A percentile compares a stretch with the other conserved stretches of the same genome.
These are phyloP conservation scores for Globisporangium megalacanthum DNA, from an alignment of 352 stramenopile species.

Conservation along the genomic window DNA sequence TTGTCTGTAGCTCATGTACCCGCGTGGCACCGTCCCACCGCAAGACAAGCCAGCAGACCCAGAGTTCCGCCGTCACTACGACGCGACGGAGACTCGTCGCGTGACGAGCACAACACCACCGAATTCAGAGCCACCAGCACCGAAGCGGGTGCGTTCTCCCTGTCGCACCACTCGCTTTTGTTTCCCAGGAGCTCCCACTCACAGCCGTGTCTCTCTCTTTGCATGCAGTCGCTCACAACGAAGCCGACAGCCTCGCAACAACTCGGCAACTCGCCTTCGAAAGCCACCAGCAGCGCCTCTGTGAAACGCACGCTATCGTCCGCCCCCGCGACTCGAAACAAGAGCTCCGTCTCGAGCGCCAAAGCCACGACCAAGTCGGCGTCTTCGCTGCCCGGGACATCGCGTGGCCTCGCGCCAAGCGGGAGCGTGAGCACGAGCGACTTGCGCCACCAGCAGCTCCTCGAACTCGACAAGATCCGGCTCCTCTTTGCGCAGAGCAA, in stretches of 20 bases:
- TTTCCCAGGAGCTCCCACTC: neutral
- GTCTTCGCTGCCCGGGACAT: neutral
- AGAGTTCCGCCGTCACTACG: slow-evolving; percentile 49
- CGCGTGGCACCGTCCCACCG: slow-evolving; percentile 37
- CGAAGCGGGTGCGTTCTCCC: slow-evolving; percentile 2
- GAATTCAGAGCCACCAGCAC: neutral
- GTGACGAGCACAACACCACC: slow-evolving; percentile 3
- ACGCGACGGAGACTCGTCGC: slow-evolving; percentile 26
- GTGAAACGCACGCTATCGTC: neutral
- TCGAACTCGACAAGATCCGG: slow-evolving; percentile 64
- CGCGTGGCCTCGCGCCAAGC: slow-evolving; percentile 1
- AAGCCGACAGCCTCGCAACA: neutral
- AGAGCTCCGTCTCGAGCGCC: neutral
- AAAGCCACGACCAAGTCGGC: slow-evolving; percentile 2
- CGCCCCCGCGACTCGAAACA: neutral
- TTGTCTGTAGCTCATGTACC: slow-evolving; percentile 21
- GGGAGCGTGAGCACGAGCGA: slow-evolving; percentile 43
- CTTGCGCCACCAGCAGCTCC: slow-evolving; percentile 41
- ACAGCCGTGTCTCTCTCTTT: neutral
- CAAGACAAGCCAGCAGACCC: slow-evolving; percentile 40
- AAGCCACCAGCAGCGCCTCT: neutral
- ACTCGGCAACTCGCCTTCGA: neutral
- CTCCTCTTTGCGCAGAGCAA: slow-evolving; percentile 49
- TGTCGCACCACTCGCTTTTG: no score
- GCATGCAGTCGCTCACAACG: slow-evolving; percentile 1